These are phyloP conservation scores for Debaryomyces maramus DNA, from an alignment of 805 yeast genomes.

Conservation along the genomic window DNA sequence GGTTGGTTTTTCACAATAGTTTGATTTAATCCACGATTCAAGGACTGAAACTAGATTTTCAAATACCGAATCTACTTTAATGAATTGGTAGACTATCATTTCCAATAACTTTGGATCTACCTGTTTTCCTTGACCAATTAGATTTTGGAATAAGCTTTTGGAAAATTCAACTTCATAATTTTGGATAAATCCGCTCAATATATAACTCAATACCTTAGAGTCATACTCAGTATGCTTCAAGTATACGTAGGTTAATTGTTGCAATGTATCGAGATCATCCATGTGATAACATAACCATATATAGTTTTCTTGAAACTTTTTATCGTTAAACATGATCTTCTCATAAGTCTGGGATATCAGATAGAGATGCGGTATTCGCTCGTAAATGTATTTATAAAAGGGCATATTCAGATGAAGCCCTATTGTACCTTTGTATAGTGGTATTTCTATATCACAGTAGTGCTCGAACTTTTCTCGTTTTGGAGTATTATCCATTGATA, in stretches of 20 bases:
- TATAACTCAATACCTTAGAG: conserved; percentile 27
- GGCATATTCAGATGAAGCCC: conserved; percentile 7
- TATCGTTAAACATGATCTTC: conserved; percentile 9
- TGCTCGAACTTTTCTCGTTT: conserved; percentile 2
- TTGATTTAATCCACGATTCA: conserved; percentile 26
- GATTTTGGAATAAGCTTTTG: conserved; percentile 23
- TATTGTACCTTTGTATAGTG: conserved; percentile 8
- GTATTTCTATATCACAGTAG: conserved; percentile 12
- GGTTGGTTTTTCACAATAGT: conserved; percentile 22
- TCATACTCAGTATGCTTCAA: conserved; percentile 19
- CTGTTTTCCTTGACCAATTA: conserved; percentile 21
- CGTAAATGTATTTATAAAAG: conserved; percentile 14
- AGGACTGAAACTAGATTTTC: conserved; percentile 26
- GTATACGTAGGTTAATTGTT: conserved; percentile 21
- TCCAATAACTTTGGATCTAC: conserved; percentile 28
- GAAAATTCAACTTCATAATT: conserved; percentile 36
- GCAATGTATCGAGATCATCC: conserved; percentile 28
- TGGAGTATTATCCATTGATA: conserved; percentile 10
- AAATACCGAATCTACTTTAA: conserved; percentile 29
- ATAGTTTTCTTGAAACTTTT: conserved; percentile 23
- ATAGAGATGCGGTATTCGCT: conserved; percentile 23
- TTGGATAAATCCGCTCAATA: conserved; percentile 28
- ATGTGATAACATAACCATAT: conserved; percentile 39
- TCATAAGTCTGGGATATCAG: conserved; percentile 21
- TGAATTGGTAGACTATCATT: conserved; percentile 23